Conservation (phyloP, 768 basidiomycete genomes). For the Suillus subaureus region DNA sequence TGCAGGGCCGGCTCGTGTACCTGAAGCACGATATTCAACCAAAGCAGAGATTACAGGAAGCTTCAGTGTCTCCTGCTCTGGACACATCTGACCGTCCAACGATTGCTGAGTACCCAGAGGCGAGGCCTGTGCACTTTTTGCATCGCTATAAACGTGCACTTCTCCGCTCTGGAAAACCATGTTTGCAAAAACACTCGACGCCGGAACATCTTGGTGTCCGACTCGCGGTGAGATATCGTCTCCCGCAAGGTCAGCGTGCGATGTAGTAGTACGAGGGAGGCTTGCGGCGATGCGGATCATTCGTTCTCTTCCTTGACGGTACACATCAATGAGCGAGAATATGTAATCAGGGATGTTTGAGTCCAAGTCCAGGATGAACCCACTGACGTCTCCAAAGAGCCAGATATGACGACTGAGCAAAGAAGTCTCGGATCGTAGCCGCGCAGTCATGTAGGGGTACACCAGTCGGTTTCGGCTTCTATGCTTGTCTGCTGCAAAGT, state of each 20-base stretch:
- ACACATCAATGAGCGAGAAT: constrained; percentile 84
- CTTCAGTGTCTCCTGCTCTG: constrained; percentile 61
- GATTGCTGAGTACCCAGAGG: constrained; percentile 39
- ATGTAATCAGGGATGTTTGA: constrained; percentile 77
- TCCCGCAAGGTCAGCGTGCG: constrained; percentile 13
- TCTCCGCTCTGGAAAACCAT: constrained; percentile 85
- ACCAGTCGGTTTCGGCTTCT: constrained; percentile 68
- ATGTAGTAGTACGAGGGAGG: constrained; percentile 41
- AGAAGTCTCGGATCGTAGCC: constrained; percentile 59
- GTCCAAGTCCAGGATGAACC: constrained; percentile 85
- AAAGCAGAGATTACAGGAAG: constrained; percentile 81
- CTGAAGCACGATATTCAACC: constrained; percentile 75
- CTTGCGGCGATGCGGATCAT: constrained; percentile 66
- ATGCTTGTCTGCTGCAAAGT: constrained; percentile 75
- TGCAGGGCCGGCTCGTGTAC: constrained; percentile 52
- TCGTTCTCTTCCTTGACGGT: constrained; percentile 77
- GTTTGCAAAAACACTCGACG: constrained; percentile 64
- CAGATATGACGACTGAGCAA: constrained; percentile 54
- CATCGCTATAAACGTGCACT: constrained; percentile 68
- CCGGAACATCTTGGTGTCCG: constrained; percentile 37
- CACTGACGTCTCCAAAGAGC: constrained; percentile 73
- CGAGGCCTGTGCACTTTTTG: constrained; percentile 41
- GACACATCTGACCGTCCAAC: constrained; percentile 25
- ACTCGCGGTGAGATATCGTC: constrained; percentile 18
- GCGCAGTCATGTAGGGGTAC: constrained; percentile 82